Percentiles rank a stretch among this genome's conserved stretches.
Conservation (phyloP, 73 alveolate genomes). For the Uronychia setigera region DNA sequence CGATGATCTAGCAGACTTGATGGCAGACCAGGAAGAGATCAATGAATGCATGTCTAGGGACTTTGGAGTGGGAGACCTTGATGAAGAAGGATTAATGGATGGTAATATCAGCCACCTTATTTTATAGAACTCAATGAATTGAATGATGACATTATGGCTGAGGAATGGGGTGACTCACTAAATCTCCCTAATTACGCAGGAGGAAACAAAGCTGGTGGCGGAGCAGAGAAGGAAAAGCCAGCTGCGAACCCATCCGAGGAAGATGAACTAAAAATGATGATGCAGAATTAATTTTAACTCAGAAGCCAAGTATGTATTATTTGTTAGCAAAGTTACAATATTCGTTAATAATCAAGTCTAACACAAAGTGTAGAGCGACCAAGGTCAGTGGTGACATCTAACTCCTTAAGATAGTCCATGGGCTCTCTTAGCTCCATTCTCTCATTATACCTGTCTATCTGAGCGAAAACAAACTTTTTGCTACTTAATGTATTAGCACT, state of each 20-base stretch:
- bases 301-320: too few relatives aligned
- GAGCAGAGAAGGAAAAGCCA: background rate
- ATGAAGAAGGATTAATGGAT: slow-evolving; percentile 68
- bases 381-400: background rate
- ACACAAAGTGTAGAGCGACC: background rate
- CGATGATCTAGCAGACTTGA: slow-evolving; percentile 77
- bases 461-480: background rate
- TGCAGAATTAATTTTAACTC: too few relatives aligned
- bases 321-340: background rate
- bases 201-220: background rate
- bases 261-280: too few relatives aligned
- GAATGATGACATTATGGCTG: slow-evolving; percentile 69
- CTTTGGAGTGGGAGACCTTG: slow-evolving; percentile 61
- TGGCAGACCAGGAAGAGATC: slow-evolving; percentile 81
- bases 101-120: slow-evolving; percentile 8
- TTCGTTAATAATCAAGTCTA: background rate
- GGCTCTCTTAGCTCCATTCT: background rate
- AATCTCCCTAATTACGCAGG: slow-evolving; percentile 43
- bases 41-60: slow-evolving; percentile 67
- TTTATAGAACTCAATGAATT: slow-evolving; percentile 54
- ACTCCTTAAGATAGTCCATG: background rate
- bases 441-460: background rate
- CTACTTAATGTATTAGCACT: background rate
- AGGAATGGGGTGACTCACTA: slow-evolving; percentile 44
- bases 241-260: background rate